Conservation (phyloP, 371 early-diverging fungal species). For the Capniomyces stellatus region DNA sequence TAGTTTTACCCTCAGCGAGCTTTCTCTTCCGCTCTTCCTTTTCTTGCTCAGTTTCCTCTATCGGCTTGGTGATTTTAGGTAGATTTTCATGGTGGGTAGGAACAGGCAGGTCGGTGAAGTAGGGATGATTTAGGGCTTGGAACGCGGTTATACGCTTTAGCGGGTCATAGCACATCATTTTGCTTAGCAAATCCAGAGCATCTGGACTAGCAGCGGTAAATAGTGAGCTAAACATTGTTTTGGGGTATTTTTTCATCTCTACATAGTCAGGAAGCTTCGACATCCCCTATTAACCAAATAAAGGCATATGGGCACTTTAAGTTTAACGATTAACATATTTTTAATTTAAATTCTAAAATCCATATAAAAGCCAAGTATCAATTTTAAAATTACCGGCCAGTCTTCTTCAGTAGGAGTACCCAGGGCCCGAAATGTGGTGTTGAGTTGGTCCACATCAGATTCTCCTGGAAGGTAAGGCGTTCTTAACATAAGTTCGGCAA, state of each 20-base stretch:
- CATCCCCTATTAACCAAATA: slow-evolving; percentile 32
- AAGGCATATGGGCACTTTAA: neutral
- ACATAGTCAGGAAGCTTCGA: slow-evolving; percentile 52
- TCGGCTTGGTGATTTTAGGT: slow-evolving; percentile 30
- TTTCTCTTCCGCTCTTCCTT: slow-evolving; percentile 1
- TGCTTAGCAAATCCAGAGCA: slow-evolving; percentile 79
- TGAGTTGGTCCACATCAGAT: slow-evolving; percentile 86
- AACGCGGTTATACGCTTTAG: slow-evolving; percentile 65
- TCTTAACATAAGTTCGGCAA: slow-evolving; percentile 96
- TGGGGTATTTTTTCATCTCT: slow-evolving; percentile 40
- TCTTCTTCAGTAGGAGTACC: slow-evolving; percentile 95
- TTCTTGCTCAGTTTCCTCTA: slow-evolving; percentile 1
- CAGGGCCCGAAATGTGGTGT: slow-evolving; percentile 82
- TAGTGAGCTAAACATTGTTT: slow-evolving; percentile 50
- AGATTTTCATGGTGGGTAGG: slow-evolving; percentile 73
- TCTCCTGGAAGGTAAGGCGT: slow-evolving; percentile 91
- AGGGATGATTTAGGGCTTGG: slow-evolving; percentile 74
- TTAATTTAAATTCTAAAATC: neutral
- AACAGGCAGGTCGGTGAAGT: slow-evolving; percentile 72
- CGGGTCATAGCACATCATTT: slow-evolving; percentile 88
- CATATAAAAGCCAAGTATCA: neutral
- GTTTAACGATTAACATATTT: neutral
- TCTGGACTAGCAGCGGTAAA: slow-evolving; percentile 90
- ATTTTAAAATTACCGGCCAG: slow-evolving; percentile 65
- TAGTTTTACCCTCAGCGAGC: slow-evolving; percentile 1